Percentiles rank a stretch among this genome's conserved stretches.
phyloP scores from a whole-genome alignment of 1,139 yeast genomes.

The Kodamaea suecica region DNA sequence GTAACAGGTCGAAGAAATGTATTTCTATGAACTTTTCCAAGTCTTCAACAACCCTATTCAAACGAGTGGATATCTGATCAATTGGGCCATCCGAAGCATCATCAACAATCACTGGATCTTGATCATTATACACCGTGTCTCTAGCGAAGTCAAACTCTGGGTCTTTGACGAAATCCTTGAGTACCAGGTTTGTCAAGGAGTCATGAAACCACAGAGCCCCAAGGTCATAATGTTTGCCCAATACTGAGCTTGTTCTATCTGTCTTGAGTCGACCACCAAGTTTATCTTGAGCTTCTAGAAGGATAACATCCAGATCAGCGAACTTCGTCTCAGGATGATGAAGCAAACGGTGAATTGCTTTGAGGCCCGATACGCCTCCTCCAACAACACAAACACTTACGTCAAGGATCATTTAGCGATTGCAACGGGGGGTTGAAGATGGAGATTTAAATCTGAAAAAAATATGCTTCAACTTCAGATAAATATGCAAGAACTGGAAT shows the following conservation, averaged over 20 bases:
- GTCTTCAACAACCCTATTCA: constrained; percentile 49
- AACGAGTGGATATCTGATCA: constrained; percentile 26
- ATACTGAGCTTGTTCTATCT: constrained; percentile 27
- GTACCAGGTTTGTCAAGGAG: constrained; percentile 58
- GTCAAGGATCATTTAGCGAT: background rate
- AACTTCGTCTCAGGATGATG: constrained; percentile 30
- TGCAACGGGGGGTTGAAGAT: background rate
- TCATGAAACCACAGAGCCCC: constrained; percentile 95
- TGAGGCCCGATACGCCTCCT: constrained; percentile 80
- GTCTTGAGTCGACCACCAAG: constrained; percentile 47
- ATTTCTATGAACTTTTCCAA: constrained; percentile 59
- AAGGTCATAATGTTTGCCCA: constrained; percentile 54
- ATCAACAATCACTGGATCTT: constrained; percentile 39
- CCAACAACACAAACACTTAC: constrained; percentile 51
- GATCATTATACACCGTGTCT: constrained; percentile 54
- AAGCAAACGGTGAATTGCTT: constrained; percentile 64
- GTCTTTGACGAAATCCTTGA: constrained; percentile 26
- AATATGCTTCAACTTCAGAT: no score
- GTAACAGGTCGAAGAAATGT: constrained; percentile 45
- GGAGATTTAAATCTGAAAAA: no score
- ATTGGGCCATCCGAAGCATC: constrained; percentile 41
- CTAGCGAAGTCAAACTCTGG: constrained; percentile 24
- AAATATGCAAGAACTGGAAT: no score
- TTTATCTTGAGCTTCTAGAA: constrained; percentile 50
- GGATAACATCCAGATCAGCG: constrained; percentile 29